These are phyloP conservation scores for Hymenotorrendiella dingleyae DNA, from an alignment of 2,329 filamentous ascomycete genomes.

Conservation along the genomic window DNA sequence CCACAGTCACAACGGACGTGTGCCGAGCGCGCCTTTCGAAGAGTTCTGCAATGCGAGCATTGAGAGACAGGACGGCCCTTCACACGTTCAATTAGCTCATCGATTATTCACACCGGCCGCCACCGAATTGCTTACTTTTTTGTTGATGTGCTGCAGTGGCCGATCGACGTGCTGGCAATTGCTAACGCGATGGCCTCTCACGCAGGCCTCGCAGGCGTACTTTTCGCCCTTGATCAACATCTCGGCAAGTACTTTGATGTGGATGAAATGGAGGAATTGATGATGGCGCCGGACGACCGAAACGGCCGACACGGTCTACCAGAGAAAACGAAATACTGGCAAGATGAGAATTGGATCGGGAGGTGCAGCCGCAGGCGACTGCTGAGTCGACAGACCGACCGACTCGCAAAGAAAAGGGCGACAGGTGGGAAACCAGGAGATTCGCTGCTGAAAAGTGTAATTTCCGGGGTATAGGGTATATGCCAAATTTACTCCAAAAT, in stretches of 20 bases:
- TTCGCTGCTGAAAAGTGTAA: no score
- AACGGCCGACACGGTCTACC: conserved; percentile 23
- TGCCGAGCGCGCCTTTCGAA: conserved; percentile 92
- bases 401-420: conserved; percentile 24
- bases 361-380: conserved; percentile 27
- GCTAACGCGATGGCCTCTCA: conserved; percentile 97
- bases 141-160: conserved; percentile 88
- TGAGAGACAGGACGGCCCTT: conserved; percentile 88
- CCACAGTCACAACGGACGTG: conserved; percentile 97
- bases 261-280: conserved; percentile 15
- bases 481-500: conserved; percentile 24
- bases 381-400: conserved; percentile 31
- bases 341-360: conserved; percentile 22
- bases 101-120: no score
- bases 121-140: no score
- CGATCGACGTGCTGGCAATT: conserved; percentile 95
- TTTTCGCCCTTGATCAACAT: conserved; percentile 95
- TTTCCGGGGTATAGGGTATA: conserved; percentile 18
- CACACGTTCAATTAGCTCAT: conserved; percentile 7
- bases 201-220: conserved; percentile 87
- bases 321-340: conserved; percentile 22
- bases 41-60: conserved; percentile 91
- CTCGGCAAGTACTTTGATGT: conserved; percentile 24
- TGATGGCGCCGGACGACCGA: conserved; percentile 22
- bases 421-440: conserved; percentile 8